Conservation (phyloP, 2,329 filamentous ascomycete genomes). For the Botrytis deweyae region DNA sequence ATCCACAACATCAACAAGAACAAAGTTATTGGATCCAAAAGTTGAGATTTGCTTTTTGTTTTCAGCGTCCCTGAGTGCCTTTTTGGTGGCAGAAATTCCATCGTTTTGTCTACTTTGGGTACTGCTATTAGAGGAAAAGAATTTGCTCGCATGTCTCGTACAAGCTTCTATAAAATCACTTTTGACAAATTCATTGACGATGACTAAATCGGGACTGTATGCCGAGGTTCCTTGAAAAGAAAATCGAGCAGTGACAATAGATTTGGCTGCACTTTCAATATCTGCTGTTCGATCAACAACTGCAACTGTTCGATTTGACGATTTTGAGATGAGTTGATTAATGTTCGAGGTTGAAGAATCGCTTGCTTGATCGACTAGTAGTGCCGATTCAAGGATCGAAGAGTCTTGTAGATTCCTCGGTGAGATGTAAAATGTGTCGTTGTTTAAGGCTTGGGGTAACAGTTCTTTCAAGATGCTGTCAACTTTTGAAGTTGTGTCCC, state of each 20-base stretch:
- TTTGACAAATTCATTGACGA: neutral
- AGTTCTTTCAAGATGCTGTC: neutral
- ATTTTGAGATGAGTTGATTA: neutral
- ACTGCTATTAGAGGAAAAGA: neutral
- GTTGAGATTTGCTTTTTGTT: neutral
- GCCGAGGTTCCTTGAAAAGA: neutral
- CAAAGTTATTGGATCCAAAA: neutral
- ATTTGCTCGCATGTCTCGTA: neutral
- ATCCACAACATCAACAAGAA: neutral
- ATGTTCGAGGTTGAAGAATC: neutral
- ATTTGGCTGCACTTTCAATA: neutral
- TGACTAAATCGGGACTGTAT: neutral
- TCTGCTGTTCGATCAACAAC: neutral
- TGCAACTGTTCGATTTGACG: neutral
- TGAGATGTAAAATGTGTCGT: neutral
- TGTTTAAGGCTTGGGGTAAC: neutral
- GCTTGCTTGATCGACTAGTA: neutral
- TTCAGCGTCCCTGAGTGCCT: neutral
- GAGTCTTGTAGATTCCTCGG: neutral
- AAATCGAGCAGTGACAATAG: neutral
- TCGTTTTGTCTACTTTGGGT: neutral
- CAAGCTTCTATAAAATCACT: neutral
- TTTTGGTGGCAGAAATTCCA: neutral
- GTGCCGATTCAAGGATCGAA: neutral
- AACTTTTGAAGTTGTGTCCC: neutral